Evolutionary conservation across 768 basidiomycete genomes (phyloP).

Genomic region (Amanita exitialis): DNA sequence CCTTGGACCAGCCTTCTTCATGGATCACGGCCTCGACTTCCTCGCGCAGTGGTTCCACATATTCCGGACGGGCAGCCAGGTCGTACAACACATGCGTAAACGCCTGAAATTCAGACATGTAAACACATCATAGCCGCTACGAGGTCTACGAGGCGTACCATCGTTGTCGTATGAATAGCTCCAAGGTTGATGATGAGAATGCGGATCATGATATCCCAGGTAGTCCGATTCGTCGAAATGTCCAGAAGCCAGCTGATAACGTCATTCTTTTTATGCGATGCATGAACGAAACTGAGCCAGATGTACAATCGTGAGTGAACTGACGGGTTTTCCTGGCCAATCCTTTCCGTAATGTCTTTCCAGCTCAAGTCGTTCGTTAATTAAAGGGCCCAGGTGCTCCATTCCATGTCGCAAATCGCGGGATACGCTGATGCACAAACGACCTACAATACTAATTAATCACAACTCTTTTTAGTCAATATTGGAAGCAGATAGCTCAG

Average conservation of each 20-base stretch:
- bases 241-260: slow-evolving; percentile 38
- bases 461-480: background rate
- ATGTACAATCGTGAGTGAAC: background rate
- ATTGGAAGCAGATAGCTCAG: background rate
- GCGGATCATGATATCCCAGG: slow-evolving; percentile 20
- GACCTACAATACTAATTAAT: slow-evolving; percentile 10
- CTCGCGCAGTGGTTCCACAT: slow-evolving; percentile 24
- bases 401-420: slow-evolving; percentile 9
- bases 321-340: slow-evolving; percentile 20
- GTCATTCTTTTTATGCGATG: slow-evolving; percentile 24
- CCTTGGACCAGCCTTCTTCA: slow-evolving; percentile 27
- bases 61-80: slow-evolving; percentile 24
- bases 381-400: slow-evolving; percentile 17
- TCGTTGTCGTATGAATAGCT: slow-evolving; percentile 31
- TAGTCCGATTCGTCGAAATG: slow-evolving; percentile 18
- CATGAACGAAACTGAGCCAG: background rate
- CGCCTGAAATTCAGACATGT: slow-evolving; percentile 14
- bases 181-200: slow-evolving; percentile 31
- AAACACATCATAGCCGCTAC: background rate
- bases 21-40: slow-evolving; percentile 29
- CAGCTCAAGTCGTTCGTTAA: slow-evolving; percentile 16
- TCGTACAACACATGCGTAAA: slow-evolving; percentile 26
- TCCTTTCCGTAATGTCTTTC: slow-evolving; percentile 16
- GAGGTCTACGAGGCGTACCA: slow-evolving; percentile 15
- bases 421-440: slow-evolving; percentile 7